Evolutionary conservation across 352 stramenopile genomes (phyloP), one percentile per base, ranked within the genome.

Genomic region (Phytophthora europaea): DNA sequence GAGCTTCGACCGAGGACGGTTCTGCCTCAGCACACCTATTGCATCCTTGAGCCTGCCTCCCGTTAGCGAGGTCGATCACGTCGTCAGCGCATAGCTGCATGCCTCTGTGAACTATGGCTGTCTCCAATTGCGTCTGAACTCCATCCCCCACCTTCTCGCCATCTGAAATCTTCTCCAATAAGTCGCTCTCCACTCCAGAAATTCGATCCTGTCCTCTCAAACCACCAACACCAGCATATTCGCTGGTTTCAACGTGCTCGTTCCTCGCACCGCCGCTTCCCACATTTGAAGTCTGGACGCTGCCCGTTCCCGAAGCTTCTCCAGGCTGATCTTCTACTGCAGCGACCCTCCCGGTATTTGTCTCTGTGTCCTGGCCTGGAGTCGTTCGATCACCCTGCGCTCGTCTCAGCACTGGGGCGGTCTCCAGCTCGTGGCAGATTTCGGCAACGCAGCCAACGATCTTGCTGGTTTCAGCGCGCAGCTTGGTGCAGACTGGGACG

Each of bases 381-480:
- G 38, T 18, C 38, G 12, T 13, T 34, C 5, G 18, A 5, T 59
- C 54, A n/a, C 8, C 20, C 10, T n/a, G 52, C 6, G n/a, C 7
- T 20, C 57, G 22, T 28, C 15, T 36, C 50, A 23, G 31, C 45
- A 7, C n/a, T 15, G 31, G 43, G 45, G 52, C 51, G 4, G 26
- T 31, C 23, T 60, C 48, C 36, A 72, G 51, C 26, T 65, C 57
- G 23, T 72, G 6, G 15, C 51, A 67, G 18, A 52, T 60, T 57
- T 56, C 45, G 18, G 38, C 60, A 34, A 71, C 66, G 36, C 40
- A 51, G 31, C 12, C 13, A 18, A 76, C 51, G 26, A 67, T 65
- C 7, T 69, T 33, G 22, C 61, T 75, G 28, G 56, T 72, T 66
- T 69, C 51, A 18, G 15, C 33, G 61, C 51, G 51, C 7, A 75